Conservation (phyloP, 495 filamentous ascomycete genomes). For the Hypoxylon trugodes region DNA sequence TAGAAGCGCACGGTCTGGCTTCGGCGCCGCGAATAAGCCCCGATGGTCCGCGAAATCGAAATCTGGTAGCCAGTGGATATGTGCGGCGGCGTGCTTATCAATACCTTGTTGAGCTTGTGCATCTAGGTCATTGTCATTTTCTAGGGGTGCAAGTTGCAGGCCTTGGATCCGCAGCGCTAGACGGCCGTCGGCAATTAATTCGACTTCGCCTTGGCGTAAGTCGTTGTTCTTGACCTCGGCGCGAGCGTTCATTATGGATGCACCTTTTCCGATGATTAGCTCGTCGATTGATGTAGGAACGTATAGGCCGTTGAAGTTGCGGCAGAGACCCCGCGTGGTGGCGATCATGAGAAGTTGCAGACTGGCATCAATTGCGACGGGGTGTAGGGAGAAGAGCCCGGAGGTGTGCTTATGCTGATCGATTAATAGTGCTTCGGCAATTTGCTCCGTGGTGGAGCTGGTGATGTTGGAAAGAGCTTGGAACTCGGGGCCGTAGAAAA, state of each 20-base stretch:
- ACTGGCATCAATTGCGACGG: conserved; percentile 53
- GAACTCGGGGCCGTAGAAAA: conserved; percentile 58
- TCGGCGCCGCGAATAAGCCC: conserved; percentile 27
- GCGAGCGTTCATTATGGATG: conserved; percentile 31
- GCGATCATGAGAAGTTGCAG: conserved; percentile 52
- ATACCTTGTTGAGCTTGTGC: not conserved
- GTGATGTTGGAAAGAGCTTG: conserved; percentile 45
- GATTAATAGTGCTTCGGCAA: conserved; percentile 35
- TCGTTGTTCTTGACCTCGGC: conserved; percentile 30
- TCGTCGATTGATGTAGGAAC: conserved; percentile 51
- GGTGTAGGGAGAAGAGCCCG: conserved; percentile 49
- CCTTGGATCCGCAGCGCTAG: conserved; percentile 31
- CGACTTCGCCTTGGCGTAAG: conserved; percentile 22
- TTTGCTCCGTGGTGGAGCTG: conserved; percentile 29
- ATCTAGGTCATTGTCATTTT: conserved; percentile 32
- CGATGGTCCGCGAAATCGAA: conserved; percentile 45
- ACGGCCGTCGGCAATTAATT: conserved; percentile 36
- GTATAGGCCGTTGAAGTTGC: conserved; percentile 40
- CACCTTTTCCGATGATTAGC: conserved; percentile 41
- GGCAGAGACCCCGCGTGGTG: conserved; percentile 38
- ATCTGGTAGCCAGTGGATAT: conserved; percentile 46
- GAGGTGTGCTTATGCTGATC: conserved; percentile 26
- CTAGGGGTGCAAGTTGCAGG: conserved; percentile 38
- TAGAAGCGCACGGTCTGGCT: conserved; percentile 14
- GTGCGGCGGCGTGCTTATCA: conserved; percentile 44